Evolutionary conservation across 2,329 filamentous ascomycete species (phyloP).

Genomic region (Berkeleyomyces rouxiae): DNA sequence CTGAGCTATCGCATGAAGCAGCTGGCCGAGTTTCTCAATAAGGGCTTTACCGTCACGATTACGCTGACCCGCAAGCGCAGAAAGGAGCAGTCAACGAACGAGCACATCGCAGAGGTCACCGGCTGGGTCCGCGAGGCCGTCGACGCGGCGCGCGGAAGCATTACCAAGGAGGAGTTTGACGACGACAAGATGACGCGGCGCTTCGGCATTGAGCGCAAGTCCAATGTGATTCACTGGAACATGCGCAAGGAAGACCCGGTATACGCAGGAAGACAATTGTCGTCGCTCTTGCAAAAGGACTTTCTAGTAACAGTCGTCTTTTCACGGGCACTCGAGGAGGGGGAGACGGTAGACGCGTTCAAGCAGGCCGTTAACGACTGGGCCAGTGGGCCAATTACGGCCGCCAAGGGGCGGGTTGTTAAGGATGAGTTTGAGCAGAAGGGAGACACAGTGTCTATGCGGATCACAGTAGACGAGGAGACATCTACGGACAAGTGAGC

Average conservation of each 20-base stretch:
- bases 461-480: background rate
- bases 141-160: slow-evolving; percentile 22
- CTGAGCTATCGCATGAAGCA: slow-evolving; percentile 53
- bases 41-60: slow-evolving; percentile 62
- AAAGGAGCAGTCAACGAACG: slow-evolving; percentile 37
- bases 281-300: background rate
- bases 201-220: slow-evolving; percentile 25
- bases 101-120: slow-evolving; percentile 46
- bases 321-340: background rate
- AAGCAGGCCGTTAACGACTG: background rate
- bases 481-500: background rate
- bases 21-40: slow-evolving; percentile 50
- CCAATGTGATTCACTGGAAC: background rate
- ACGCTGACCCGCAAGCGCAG: slow-evolving; percentile 44
- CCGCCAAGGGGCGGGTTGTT: background rate
- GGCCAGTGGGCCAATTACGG: background rate
- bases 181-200: slow-evolving; percentile 26
- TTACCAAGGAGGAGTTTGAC: slow-evolving; percentile 28
- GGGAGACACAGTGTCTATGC: background rate
- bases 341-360: background rate
- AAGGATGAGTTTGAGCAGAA: background rate
- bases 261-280: background rate
- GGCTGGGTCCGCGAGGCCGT: slow-evolving; percentile 14
- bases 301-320: background rate
- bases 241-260: background rate